Conservation (phyloP, 441 rosid genomes). For the Arabidopsis hybrid region DNA sequence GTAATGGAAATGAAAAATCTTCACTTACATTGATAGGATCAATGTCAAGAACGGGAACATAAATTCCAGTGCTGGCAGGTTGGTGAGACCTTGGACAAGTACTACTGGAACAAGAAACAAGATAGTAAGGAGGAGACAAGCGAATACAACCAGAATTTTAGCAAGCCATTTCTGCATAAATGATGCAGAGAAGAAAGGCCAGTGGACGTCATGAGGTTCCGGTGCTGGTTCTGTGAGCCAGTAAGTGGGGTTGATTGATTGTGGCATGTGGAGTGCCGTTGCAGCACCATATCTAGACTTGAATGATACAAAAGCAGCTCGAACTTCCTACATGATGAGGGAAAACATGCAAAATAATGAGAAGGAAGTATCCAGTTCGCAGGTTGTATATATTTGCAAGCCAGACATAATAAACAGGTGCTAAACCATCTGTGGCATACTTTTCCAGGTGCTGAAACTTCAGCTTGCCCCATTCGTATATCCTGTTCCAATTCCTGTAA, state of each 20-base stretch:
- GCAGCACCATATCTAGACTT: constrained; percentile 89
- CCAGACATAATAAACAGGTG: background rate
- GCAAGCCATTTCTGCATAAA: constrained; percentile 89
- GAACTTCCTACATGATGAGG: constrained; percentile 68
- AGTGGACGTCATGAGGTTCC: constrained; percentile 85
- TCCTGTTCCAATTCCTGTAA: constrained; percentile 72
- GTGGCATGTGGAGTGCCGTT: constrained; percentile 75
- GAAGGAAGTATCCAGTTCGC: background rate
- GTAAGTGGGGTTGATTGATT: constrained; percentile 80
- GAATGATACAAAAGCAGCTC: constrained; percentile 98
- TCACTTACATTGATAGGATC: constrained; percentile 71
- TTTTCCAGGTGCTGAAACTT: constrained; percentile 59
- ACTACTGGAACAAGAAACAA: constrained; percentile 91
- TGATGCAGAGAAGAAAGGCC: constrained; percentile 94
- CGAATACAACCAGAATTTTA: constrained; percentile 69
- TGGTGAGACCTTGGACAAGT: constrained; percentile 94
- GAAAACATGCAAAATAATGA: constrained; percentile 34
- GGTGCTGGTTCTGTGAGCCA: constrained; percentile 95
- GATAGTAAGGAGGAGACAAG: constrained; percentile 77
- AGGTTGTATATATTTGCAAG: background rate
- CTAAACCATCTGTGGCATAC: constrained; percentile 48
- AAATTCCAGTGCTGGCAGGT: constrained; percentile 76
- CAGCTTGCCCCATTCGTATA: constrained; percentile 73
- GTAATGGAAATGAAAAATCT: background rate
- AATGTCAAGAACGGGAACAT: constrained; percentile 85